These are phyloP conservation scores for Kitagawia praeruptora DNA, from an alignment of 129 eudicot genomes.

Conservation along the genomic window DNA sequence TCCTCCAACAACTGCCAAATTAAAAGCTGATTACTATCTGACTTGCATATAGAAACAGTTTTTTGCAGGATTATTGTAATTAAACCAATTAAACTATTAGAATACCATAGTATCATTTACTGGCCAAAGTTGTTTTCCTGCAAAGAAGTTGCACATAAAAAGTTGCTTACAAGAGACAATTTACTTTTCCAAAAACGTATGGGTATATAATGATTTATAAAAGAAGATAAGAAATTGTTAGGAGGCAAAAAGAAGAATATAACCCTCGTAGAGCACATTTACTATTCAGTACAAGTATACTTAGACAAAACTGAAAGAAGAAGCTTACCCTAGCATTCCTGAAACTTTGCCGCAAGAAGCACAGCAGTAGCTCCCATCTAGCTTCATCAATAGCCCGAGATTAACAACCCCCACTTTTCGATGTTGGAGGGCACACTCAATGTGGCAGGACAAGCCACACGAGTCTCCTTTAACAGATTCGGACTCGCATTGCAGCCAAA, in stretches of 20 bases:
- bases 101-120: not conserved
- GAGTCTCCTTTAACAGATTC: conserved; percentile 52
- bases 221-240: not conserved
- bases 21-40: not conserved
- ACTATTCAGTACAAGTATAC: not conserved
- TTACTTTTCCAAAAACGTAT: not conserved
- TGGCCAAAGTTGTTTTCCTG: not conserved
- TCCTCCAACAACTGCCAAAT: conserved; percentile 66
- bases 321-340: conserved; percentile 66
- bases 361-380: conserved; percentile 92
- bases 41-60: not conserved
- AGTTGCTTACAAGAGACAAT: not conserved
- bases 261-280: not conserved
- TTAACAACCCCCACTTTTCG: conserved; percentile 73
- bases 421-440: conserved; percentile 71
- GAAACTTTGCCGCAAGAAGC: conserved; percentile 86
- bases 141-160: not conserved
- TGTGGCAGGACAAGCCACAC: conserved; percentile 86
- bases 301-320: not conserved
- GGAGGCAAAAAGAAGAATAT: not conserved
- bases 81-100: not conserved
- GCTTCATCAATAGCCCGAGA: conserved; percentile 63
- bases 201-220: not conserved
- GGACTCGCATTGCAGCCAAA: conserved; percentile 83
- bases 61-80: not conserved